phyloP scores from a whole-genome alignment of 2,329 filamentous ascomycete species.

The Fusarium concolor region DNA sequence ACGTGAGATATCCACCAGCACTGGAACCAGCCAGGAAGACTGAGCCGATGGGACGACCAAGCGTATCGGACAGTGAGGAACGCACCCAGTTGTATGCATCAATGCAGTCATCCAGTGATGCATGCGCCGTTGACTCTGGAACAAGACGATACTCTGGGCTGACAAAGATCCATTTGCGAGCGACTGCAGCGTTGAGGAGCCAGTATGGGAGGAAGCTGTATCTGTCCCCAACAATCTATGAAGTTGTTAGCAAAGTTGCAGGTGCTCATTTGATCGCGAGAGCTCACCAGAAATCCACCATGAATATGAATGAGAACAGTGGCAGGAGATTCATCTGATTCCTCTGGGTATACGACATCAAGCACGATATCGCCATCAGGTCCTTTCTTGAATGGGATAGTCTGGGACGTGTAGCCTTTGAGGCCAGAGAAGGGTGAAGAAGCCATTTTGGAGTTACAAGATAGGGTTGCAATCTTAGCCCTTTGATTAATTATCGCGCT shows the following conservation, averaged over 20 bases:
- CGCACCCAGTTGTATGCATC: constrained; percentile 42
- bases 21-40: constrained; percentile 39
- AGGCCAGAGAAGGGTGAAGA: constrained; percentile 9
- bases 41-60: constrained; percentile 19
- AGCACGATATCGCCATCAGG: constrained; percentile 27
- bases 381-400: constrained; percentile 26
- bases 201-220: constrained; percentile 39
- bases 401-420: constrained; percentile 32
- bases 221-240: constrained; percentile 40
- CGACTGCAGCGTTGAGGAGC: constrained; percentile 30
- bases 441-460: not conserved
- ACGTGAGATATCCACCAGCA: constrained; percentile 36
- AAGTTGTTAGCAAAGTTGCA: not conserved
- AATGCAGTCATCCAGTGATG: constrained; percentile 25
- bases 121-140: constrained; percentile 38
- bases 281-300: constrained; percentile 32
- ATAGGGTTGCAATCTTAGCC: no score
- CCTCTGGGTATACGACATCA: constrained; percentile 35
- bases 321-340: not conserved
- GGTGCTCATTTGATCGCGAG: accelerated
- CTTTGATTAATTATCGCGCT: no score
- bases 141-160: constrained; percentile 41
- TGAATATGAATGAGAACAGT: constrained; percentile 41
- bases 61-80: not conserved
- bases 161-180: constrained; percentile 42